Base-by-base conservation (phyloP, 495 filamentous ascomycete species). In the Chaetomium cochliodes region DNA sequence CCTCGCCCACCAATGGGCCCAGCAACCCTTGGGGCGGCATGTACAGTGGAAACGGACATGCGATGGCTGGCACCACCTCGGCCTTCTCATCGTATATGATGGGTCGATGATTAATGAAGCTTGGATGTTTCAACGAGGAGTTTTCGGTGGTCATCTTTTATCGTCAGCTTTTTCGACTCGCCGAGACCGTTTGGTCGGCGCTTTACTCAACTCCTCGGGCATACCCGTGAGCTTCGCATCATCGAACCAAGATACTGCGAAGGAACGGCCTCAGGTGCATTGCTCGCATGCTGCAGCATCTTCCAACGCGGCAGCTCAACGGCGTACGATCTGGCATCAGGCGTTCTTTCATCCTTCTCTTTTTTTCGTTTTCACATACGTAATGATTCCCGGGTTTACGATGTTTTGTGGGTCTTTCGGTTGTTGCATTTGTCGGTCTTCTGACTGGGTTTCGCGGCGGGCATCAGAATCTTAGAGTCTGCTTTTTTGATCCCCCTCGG, bases 21-120 rank as follows among this genome's bases (percentile, higher is more conserved):
- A 68, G 30, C 64, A 73, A 68, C 39, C 62, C 64, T 12, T 76
- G 73, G 73, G 67, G 63, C 28, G 58, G 63, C 20, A 62, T 65
- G 58, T 74, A 73, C 58, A 67, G 55, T 37, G 56, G 51, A 46
- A 52, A 70, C 53, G 47, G 63, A 1, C 56, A 60, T 42, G 58
- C 69, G 53, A 67, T 70, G 62, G 64, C 70, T 18, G 51, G 70
- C 59, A 39, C 58, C 12, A 28, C 66, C 13, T 61, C 71, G 22
- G 49, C 60, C 18, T 74, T 65, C 22, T 70, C 72, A 20, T 46
- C 70, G 0, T 67, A 75, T 28, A 75, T 75, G 73, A 72, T 76
- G 71, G 72, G 73, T 11, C 70, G 72, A 47, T 73, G 60, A 64
- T 30, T 18, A 20, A 20, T 33, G 41, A 16, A 30, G 46, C 7